A percentile compares a stretch with the other conserved stretches of the same genome.
Evolutionary conservation across 371 early-diverging fungal genomes (phyloP).

Genomic region (Syncephalastrum contaminatum): DNA sequence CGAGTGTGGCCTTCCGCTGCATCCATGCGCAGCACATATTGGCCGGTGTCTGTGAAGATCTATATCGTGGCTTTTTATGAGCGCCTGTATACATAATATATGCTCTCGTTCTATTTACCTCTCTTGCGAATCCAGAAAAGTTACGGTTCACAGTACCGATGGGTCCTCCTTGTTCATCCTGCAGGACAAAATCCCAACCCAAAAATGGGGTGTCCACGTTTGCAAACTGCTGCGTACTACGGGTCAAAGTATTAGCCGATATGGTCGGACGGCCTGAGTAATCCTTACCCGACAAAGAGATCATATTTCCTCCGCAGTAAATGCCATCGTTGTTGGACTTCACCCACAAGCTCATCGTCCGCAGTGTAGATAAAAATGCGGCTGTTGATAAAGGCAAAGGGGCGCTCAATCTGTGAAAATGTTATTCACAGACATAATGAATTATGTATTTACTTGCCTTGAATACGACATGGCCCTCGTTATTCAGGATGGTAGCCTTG

Average conservation of each 20-base stretch:
- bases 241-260: background rate
- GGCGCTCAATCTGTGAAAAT: constrained; percentile 56
- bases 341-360: constrained; percentile 71
- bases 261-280: background rate
- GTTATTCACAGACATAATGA: no score
- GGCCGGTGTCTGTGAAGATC: constrained; percentile 88
- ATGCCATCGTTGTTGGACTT: constrained; percentile 92
- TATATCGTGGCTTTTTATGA: constrained; percentile 13
- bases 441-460: constrained; percentile 35
- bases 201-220: constrained; percentile 75
- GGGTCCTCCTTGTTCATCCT: constrained; percentile 57
- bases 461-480: constrained; percentile 67
- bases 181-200: constrained; percentile 81
- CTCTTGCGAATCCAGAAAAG: constrained; percentile 86
- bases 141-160: constrained; percentile 75
- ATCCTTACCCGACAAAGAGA: constrained; percentile 59
- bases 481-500: constrained; percentile 74
- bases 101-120: constrained; percentile 32
- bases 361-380: constrained; percentile 65
- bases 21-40: constrained; percentile 82
- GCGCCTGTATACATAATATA: background rate
- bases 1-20: constrained; percentile 53
- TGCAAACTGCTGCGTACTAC: constrained; percentile 67
- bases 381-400: constrained; percentile 81
- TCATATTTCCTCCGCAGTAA: constrained; percentile 82